Conservation (phyloP, 1,284 basidiomycete genomes). For the Melampsora americana region DNA sequence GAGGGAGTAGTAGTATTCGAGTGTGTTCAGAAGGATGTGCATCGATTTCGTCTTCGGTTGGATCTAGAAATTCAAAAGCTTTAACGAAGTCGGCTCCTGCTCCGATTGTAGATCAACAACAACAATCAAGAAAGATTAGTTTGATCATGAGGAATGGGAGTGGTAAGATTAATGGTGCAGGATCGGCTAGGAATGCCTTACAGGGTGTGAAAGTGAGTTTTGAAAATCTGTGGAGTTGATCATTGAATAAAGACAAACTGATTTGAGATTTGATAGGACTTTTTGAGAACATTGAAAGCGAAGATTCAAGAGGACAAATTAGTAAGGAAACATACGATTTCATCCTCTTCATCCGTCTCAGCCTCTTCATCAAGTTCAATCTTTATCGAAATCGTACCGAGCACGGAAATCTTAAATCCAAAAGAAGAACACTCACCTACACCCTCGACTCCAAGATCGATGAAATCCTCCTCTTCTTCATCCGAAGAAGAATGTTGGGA, state of each 20-base stretch:
- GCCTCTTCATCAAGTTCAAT: neutral
- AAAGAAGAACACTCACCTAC: neutral
- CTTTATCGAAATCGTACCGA: no score
- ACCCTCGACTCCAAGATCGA: neutral
- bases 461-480: neutral
- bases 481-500: constrained; percentile 36
- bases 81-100: no score
- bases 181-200: neutral
- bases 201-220: constrained; percentile 2
- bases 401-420: neutral
- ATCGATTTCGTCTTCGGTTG: no score
- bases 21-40: neutral
- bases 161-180: no score
- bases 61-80: no score
- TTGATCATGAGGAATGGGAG: no score
- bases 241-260: neutral
- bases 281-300: constrained; percentile 33
- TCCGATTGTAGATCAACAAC: no score
- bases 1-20: neutral
- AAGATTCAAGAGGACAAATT: constrained; percentile 30
- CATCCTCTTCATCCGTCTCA: neutral
- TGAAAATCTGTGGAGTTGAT: neutral
- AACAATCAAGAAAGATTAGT: no score
- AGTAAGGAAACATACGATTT: neutral
- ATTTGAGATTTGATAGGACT: constrained; percentile 21